phyloP scores from a whole-genome alignment of 305 asterid genomes.

The Rubia peregrina region DNA sequence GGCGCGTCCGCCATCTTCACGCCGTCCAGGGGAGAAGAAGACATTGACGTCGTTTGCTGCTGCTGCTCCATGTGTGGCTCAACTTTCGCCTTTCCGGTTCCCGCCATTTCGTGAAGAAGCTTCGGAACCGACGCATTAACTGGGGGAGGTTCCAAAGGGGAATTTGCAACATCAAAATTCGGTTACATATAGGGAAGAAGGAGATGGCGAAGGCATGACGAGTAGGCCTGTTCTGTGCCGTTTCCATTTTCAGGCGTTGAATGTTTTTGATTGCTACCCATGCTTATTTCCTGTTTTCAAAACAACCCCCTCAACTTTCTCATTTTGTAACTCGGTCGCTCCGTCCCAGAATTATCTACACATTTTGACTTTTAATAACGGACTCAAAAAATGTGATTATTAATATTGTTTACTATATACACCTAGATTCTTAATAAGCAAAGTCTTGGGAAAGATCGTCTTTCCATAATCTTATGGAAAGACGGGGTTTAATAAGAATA shows the following conservation, averaged over 20 bases:
- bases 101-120: constrained; percentile 39
- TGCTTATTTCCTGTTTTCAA: not conserved
- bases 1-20: constrained; percentile 66
- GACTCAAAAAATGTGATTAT: too few species aligned
- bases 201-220: constrained; percentile 9
- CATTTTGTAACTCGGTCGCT: not conserved
- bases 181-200: constrained; percentile 33
- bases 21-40: constrained; percentile 24
- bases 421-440: too few species aligned
- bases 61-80: constrained; percentile 26
- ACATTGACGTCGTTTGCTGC: not conserved
- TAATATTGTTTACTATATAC: too few species aligned
- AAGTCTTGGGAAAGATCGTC: too few species aligned
- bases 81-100: constrained; percentile 50
- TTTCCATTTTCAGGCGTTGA: constrained; percentile 18
- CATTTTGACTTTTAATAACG: too few species aligned
- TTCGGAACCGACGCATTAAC: constrained; percentile 39
- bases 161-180: constrained; percentile 38
- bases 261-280: constrained; percentile 5
- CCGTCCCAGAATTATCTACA: too few species aligned
- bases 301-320: constrained; percentile 1
- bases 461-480: too few species aligned
- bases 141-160: constrained; percentile 39
- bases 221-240: constrained; percentile 33
- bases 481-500: too few species aligned